Base-by-base conservation (phyloP, 495 filamentous ascomycete genomes). In the Pseudoneurospora amorphoporcata region DNA sequence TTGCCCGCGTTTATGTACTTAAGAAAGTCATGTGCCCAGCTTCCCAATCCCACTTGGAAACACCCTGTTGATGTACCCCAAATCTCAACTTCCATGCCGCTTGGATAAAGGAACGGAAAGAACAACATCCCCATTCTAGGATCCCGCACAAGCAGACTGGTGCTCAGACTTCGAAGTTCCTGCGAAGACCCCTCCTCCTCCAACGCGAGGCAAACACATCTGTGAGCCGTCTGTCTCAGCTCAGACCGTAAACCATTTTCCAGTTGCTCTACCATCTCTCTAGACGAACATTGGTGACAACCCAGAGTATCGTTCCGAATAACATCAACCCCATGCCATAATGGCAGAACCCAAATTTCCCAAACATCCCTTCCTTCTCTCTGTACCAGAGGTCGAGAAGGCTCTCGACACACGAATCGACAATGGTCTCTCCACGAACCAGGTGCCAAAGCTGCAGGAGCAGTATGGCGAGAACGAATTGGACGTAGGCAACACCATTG, bases 401-500 rank as follows among this genome's bases (percentile, higher is more conserved):
- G 78, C 85, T 69, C 79, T 89, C 23, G 81, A 80, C 40, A 88
- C 88, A 7, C 83, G 88, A 78, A 75, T 88, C 68, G 89, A 92
- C 70, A 87, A 80, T 68, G 90, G 90, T n/a, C 78, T 91, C 29
- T 84, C 82, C 61, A 80, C 80, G 41, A 74, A 77, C 32, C 83
- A 87, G 73, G 87, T 88, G 29, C 75, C 80, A 6, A 79, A 87
- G 53, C 76, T 86, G 35, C 84, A 87, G 71, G 72, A 79, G 29
- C 83, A 82, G 68, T 89, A 88, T 79, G 87, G 87, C 19, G 83
- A 82, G 69, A 92, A 92, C 77, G 88, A 90, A 76, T 75, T 92
- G 39, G 86, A 88, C n/a, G 83, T 88, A 8, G 88, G 88, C 17
- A 87, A 84, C 41, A 85, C 83, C 37, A 85, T 90, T 35, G 82